These are phyloP conservation scores for Westerdykella ornata DNA, from an alignment of 2,329 filamentous ascomycete species.

Conservation along the genomic window DNA sequence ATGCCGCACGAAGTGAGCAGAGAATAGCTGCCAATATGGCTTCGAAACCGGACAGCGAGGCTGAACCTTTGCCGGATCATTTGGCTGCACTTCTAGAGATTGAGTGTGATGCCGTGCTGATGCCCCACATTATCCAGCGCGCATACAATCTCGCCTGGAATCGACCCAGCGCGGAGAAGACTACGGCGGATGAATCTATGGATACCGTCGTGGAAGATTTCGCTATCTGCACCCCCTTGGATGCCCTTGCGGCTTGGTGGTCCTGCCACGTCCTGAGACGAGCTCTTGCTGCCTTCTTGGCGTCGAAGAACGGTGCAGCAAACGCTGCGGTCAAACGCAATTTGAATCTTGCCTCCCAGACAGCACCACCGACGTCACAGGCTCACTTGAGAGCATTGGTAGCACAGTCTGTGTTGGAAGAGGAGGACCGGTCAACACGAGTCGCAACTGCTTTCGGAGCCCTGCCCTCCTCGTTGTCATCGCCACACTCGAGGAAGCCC, in stretches of 20 bases:
- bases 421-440: conserved; percentile 46
- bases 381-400: conserved; percentile 56
- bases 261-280: conserved; percentile 67
- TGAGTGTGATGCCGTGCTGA: conserved; percentile 76
- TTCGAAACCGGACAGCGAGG: conserved; percentile 41
- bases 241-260: conserved; percentile 88
- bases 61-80: conserved; percentile 68
- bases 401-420: conserved; percentile 54
- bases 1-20: conserved; percentile 63
- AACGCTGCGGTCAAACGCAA: conserved; percentile 45
- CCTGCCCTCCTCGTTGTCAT: conserved; percentile 39
- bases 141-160: conserved; percentile 90
- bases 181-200: conserved; percentile 63
- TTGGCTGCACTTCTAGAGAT: conserved; percentile 68
- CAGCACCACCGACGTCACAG: conserved; percentile 71
- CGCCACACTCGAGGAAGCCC: conserved; percentile 32
- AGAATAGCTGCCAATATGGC: conserved; percentile 37
- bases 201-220: conserved; percentile 79
- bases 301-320: conserved; percentile 44
- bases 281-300: conserved; percentile 59
- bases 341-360: conserved; percentile 62
- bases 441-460: conserved; percentile 50
- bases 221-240: conserved; percentile 77
- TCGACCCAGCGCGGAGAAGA: conserved; percentile 62
- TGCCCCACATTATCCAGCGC: conserved; percentile 69